Conservation (phyloP, 2,329 filamentous ascomycete genomes). For the Trichophyton equinum region DNA sequence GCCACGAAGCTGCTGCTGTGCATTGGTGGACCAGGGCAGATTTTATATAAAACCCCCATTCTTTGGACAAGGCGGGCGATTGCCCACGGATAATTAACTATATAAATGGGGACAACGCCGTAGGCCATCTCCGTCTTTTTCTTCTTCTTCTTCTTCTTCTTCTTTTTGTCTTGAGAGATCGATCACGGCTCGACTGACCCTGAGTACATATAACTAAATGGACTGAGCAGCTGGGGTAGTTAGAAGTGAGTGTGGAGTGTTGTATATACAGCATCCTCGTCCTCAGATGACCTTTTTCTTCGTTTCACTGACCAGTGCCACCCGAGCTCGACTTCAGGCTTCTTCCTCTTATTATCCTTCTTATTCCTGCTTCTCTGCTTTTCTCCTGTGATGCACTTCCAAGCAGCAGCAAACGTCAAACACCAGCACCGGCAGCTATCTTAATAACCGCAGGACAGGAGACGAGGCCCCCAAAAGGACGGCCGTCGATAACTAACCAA, state of each 20-base stretch:
- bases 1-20: background rate
- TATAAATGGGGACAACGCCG: background rate
- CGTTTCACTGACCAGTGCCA: slow-evolving; percentile 1
- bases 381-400: too few relatives aligned
- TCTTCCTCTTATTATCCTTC: background rate
- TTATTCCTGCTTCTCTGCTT: background rate
- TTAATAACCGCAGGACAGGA: background rate
- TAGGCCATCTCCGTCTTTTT: too few relatives aligned
- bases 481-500: background rate
- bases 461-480: background rate
- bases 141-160: too few relatives aligned
- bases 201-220: background rate
- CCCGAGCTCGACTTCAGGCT: background rate
- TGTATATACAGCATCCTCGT: background rate
- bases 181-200: background rate
- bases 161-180: too few relatives aligned
- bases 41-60: background rate
- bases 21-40: background rate
- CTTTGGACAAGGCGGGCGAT: too few relatives aligned
- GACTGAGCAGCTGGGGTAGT: background rate
- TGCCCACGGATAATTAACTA: background rate
- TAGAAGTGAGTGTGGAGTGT: background rate
- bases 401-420: too few relatives aligned
- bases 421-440: background rate
- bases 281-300: slow-evolving; percentile 1